Percentiles rank a stretch among this genome's conserved stretches.
These are phyloP conservation scores for Metschnikowia drakensbergensis DNA, from an alignment of 805 yeast species.

Conservation along the genomic window DNA sequence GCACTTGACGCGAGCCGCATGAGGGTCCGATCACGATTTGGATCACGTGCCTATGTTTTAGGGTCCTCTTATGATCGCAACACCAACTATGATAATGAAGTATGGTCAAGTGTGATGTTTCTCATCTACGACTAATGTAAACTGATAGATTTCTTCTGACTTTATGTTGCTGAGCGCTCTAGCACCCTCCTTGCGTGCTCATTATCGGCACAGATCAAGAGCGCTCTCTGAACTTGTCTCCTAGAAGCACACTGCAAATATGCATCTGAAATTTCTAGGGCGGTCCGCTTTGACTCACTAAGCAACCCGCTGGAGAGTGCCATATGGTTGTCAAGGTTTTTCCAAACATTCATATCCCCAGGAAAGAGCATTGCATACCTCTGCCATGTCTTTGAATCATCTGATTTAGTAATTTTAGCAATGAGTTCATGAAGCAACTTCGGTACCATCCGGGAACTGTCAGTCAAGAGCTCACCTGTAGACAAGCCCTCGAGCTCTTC, in stretches of 20 bases:
- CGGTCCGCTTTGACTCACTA: slow-evolving; percentile 47
- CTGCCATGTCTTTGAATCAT: slow-evolving; percentile 48
- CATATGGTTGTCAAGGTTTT: slow-evolving; percentile 49
- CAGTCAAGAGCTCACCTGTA: slow-evolving; percentile 45
- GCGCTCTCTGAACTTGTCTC: slow-evolving; percentile 61
- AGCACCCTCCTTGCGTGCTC: slow-evolving; percentile 7
- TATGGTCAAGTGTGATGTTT: too few species aligned
- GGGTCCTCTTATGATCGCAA: too few species aligned
- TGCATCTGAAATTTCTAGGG: slow-evolving; percentile 50
- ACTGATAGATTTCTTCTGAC: too few species aligned
- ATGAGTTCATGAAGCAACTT: slow-evolving; percentile 52
- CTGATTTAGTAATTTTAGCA: slow-evolving; percentile 29
- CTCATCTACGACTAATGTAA: too few species aligned
- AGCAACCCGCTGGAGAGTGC: slow-evolving; percentile 57
- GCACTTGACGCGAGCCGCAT: slow-evolving; percentile 2
- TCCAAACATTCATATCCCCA: slow-evolving; percentile 65
- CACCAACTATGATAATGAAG: too few species aligned
- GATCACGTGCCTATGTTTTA: too few species aligned
- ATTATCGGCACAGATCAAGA: slow-evolving; percentile 54
- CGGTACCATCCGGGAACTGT: slow-evolving; percentile 55
- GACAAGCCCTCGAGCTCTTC: slow-evolving; percentile 60
- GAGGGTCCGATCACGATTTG: not conserved
- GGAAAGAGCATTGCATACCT: slow-evolving; percentile 75
- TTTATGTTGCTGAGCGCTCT: not conserved
- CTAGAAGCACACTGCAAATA: slow-evolving; percentile 46